phyloP scores from a whole-genome alignment of 2,329 filamentous ascomycete genomes.

The Pseudonectria buxi region DNA sequence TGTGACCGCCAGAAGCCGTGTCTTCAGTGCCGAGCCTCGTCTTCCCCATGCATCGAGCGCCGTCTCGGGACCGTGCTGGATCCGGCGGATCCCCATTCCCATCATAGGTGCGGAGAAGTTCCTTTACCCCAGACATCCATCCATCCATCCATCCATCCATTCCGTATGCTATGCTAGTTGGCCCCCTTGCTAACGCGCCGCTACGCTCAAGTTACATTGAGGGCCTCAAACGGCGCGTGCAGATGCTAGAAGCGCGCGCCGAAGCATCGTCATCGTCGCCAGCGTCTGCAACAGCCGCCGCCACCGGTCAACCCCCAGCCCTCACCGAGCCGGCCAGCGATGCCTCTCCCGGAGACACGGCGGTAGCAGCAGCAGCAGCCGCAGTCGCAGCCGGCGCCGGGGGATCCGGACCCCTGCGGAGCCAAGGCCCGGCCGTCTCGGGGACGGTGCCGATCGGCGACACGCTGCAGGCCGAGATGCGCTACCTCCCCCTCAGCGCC shows the following conservation, averaged over 20 bases:
- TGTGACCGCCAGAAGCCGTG: constrained; percentile 7
- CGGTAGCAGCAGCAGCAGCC: background rate
- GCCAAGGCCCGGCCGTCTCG: background rate
- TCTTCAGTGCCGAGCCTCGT: constrained; percentile 2
- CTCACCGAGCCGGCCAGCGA: background rate
- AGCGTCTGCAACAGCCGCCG: background rate
- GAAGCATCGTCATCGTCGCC: background rate
- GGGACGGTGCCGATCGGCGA: background rate
- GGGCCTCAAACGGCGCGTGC: constrained; percentile 4
- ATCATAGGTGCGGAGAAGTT: constrained; percentile 4
- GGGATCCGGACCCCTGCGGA: background rate
- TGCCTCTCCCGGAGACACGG: background rate
- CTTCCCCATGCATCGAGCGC: constrained; percentile 6
- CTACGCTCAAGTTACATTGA: constrained; percentile 4
- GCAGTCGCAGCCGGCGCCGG: background rate
- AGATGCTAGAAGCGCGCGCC: constrained; percentile 3
- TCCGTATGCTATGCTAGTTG: too few species aligned
- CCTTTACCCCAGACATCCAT: background rate
- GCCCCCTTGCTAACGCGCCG: too few species aligned
- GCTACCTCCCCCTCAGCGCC: constrained; percentile 4
- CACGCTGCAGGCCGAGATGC: constrained; percentile 4
- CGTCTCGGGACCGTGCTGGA: constrained; percentile 3
- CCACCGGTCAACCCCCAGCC: background rate
- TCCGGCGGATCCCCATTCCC: constrained; percentile 4
- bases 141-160: too few species aligned